A percentile compares a stretch with the other conserved stretches of the same genome.
phyloP scores from a whole-genome alignment of 2,329 filamentous ascomycete genomes.

The Tolypocladium tropicale region DNA sequence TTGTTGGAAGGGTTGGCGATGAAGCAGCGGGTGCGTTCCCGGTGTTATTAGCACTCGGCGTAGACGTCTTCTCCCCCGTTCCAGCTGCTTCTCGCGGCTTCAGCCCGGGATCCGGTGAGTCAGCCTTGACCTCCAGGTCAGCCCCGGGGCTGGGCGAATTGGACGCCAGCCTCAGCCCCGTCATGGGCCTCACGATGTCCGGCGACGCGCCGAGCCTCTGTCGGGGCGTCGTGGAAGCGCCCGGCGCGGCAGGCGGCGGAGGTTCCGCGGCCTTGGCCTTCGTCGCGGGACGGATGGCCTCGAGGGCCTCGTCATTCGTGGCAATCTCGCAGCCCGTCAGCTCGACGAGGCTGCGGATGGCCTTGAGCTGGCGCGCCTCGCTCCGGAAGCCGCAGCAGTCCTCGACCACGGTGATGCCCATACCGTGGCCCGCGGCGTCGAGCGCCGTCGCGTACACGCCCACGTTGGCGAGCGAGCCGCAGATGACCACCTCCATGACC shows the following conservation, averaged over 20 bases:
- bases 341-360: slow-evolving; percentile 60
- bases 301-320: slow-evolving; percentile 47
- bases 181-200: slow-evolving; percentile 21
- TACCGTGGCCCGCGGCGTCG: slow-evolving; percentile 80
- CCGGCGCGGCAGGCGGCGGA: not conserved
- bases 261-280: not conserved
- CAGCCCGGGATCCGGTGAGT: slow-evolving; percentile 5
- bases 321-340: slow-evolving; percentile 64
- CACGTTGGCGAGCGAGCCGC: slow-evolving; percentile 76
- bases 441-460: slow-evolving; percentile 86
- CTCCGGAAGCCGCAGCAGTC: slow-evolving; percentile 80
- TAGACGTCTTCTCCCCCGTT: not conserved
- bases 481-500: slow-evolving; percentile 82
- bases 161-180: slow-evolving; percentile 16
- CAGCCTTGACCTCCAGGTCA: not conserved
- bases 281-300: slow-evolving; percentile 11
- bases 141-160: not conserved
- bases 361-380: slow-evolving; percentile 56
- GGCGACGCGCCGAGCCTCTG: slow-evolving; percentile 9
- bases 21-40: not conserved
- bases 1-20: not conserved
- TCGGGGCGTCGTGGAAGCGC: not conserved
- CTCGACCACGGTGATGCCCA: slow-evolving; percentile 76
- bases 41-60: not conserved
- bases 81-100: slow-evolving; percentile 9